A percentile compares a stretch with the other conserved stretches of the same genome.
Conservation (phyloP, 192 early-diverging fungal genomes). For the Cladochytrium replicatum region DNA sequence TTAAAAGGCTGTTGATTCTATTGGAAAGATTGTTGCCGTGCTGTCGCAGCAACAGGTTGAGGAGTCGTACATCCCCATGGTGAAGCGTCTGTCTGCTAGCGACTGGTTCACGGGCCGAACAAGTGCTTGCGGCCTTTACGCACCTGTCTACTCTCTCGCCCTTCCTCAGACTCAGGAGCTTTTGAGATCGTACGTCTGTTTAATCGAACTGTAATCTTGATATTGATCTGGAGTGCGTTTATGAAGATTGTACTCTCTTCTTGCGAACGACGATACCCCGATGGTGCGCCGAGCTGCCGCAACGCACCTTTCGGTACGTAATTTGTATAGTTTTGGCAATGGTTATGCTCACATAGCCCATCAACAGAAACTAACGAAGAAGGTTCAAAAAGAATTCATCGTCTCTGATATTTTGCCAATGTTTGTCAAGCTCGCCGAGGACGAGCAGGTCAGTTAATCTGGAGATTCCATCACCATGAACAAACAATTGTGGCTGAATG, state of each 20-base stretch:
- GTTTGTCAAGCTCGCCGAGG: conserved; percentile 74
- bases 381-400: conserved; percentile 67
- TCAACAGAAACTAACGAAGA: conserved; percentile 56
- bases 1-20: conserved; percentile 86
- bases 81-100: conserved; percentile 81
- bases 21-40: conserved; percentile 67
- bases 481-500: conserved; percentile 31
- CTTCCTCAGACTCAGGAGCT: conserved; percentile 71
- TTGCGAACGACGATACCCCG: conserved; percentile 90
- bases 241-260: conserved; percentile 65
- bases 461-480: conserved; percentile 4
- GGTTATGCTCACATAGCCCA: not conserved
- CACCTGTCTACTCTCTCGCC: conserved; percentile 65
- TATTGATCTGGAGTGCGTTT: not conserved
- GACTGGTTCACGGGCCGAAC: conserved; percentile 99
- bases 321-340: not conserved
- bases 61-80: conserved; percentile 79
- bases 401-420: conserved; percentile 74
- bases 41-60: conserved; percentile 77
- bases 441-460: conserved; percentile 35
- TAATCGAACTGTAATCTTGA: too few relatives aligned
- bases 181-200: conserved; percentile 68
- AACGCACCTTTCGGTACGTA: conserved; percentile 59
- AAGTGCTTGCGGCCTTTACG: conserved; percentile 87
- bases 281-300: conserved; percentile 96